A percentile compares a stretch with the other conserved stretches of the same genome.
Evolutionary conservation across 257 asterid species (phyloP).

Genomic region (Eustoma russellianum): DNA sequence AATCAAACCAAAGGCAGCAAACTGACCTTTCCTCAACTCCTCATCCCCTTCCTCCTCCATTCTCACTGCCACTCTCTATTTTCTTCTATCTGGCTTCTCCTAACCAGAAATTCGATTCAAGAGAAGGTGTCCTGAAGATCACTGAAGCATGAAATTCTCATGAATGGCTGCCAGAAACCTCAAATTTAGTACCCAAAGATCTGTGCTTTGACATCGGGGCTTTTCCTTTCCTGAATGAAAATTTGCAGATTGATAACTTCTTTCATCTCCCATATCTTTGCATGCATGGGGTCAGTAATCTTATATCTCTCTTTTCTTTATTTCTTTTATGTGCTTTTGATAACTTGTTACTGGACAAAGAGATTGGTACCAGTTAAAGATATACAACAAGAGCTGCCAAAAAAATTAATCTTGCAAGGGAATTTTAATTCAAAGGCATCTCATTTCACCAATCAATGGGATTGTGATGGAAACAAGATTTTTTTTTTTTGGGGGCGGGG

Average conservation of each 20-base stretch:
- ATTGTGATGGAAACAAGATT: too few species aligned
- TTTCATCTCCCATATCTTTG: constrained; percentile 48
- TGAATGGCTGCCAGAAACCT: not conserved
- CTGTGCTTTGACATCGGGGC: constrained; percentile 18
- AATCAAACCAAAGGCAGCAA: not conserved
- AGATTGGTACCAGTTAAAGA: too few species aligned
- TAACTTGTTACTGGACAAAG: too few species aligned
- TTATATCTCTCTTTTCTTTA: constrained; percentile 1
- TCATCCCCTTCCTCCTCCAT: not conserved
- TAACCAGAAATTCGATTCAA: not conserved
- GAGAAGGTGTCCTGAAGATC: not conserved
- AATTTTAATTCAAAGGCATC: too few species aligned
- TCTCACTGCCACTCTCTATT: too few species aligned
- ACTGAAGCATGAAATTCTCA: not conserved
- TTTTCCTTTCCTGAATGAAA: constrained; percentile 11
- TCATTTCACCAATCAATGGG: too few species aligned
- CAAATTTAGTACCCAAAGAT: constrained; percentile 14
- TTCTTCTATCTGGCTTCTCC: not conserved
- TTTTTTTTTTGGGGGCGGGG: too few species aligned
- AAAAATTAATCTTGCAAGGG: too few species aligned
- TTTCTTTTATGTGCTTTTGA: too few species aligned
- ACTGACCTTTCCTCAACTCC: constrained; percentile 1
- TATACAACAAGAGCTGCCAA: too few species aligned
- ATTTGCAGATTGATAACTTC: constrained; percentile 31
- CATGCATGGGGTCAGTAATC: constrained; percentile 91